Conservation (phyloP, 176 grass and related monocot species). For the Aegilops umbellulata region DNA sequence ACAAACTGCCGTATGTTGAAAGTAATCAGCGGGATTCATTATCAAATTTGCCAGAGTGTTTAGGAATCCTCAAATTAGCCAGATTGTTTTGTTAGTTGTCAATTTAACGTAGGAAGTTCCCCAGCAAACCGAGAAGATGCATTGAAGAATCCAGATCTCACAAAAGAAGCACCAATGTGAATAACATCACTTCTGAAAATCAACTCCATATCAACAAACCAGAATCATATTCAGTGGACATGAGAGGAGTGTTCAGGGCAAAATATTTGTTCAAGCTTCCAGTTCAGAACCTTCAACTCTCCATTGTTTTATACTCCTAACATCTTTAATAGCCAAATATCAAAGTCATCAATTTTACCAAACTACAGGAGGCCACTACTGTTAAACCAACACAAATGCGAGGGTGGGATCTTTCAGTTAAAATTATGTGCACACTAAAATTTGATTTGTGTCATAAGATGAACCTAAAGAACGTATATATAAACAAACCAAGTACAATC, state of each 20-base stretch:
- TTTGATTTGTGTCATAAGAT: not conserved
- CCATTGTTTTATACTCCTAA: not conserved
- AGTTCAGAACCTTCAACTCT: not conserved
- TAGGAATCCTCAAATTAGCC: too few relatives aligned
- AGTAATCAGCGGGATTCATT: not conserved
- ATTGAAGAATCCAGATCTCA: not conserved
- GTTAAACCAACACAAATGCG: not conserved
- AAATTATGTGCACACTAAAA: not conserved
- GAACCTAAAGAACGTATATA: not conserved
- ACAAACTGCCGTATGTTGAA: too few relatives aligned
- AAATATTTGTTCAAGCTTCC: not conserved
- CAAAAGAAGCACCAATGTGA: not conserved
- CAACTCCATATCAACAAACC: not conserved
- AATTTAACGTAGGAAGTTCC: conserved; percentile 31
- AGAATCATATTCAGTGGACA: not conserved
- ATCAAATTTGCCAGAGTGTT: too few relatives aligned
- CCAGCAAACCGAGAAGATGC: not conserved
- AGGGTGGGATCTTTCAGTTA: not conserved
- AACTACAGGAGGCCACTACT: not conserved
- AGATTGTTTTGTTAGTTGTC: not conserved
- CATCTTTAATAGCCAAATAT: not conserved
- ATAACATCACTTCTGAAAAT: not conserved
- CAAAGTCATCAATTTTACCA: not conserved
- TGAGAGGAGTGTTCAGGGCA: not conserved
- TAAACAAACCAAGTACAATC: not conserved